These are phyloP conservation scores for Thermomucor indicae-seudaticae DNA, from an alignment of 371 early-diverging fungal genomes.

Conservation along the genomic window DNA sequence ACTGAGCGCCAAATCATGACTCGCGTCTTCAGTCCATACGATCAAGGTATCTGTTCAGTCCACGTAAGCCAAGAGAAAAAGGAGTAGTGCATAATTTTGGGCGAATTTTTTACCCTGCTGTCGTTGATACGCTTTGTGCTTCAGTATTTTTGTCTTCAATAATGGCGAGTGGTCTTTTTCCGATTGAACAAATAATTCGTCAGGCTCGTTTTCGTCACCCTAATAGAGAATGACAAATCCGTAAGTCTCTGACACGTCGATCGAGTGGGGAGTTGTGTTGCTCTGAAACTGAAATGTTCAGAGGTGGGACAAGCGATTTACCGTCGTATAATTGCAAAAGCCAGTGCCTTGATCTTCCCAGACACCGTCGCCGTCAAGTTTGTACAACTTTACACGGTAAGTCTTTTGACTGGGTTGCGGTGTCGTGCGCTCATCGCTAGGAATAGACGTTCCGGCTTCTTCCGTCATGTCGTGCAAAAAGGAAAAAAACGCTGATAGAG, in stretches of 20 bases:
- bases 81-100: slow-evolving; percentile 22
- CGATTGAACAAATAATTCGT: slow-evolving; percentile 55
- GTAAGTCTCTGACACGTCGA: slow-evolving; percentile 12
- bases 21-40: slow-evolving; percentile 86
- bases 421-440: neutral
- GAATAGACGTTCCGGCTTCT: neutral
- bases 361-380: slow-evolving; percentile 54
- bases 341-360: slow-evolving; percentile 89
- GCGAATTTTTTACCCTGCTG: slow-evolving; percentile 70
- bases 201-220: slow-evolving; percentile 46
- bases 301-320: slow-evolving; percentile 15
- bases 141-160: slow-evolving; percentile 57
- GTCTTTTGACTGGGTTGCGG: neutral
- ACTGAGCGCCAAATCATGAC: slow-evolving; percentile 81
- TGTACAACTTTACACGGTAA: slow-evolving; percentile 70
- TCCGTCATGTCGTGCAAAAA: no score
- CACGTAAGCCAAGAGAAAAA: neutral
- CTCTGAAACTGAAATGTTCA: no score
- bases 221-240: slow-evolving; percentile 20
- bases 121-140: slow-evolving; percentile 66
- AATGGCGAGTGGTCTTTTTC: slow-evolving; percentile 66
- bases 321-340: slow-evolving; percentile 52
- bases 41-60: slow-evolving; percentile 89
- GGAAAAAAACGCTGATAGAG: no score
- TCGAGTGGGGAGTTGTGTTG: no score